Evolutionary conservation across 352 stramenopile species (phyloP).

Genomic region (Pythium angustatum): DNA sequence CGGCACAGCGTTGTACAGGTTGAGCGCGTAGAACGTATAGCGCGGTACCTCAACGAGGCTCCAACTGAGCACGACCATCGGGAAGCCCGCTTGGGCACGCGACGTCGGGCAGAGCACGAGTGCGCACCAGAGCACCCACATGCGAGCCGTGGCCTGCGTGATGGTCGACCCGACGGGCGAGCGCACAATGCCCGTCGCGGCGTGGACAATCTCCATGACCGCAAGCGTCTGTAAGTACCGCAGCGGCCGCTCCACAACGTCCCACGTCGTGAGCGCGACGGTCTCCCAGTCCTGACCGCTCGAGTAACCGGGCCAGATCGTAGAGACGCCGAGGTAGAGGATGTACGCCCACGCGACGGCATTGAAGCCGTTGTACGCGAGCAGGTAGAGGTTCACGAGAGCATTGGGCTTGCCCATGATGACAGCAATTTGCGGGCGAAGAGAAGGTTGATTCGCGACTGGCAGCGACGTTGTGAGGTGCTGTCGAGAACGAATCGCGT

Average conservation of each 20-base stretch:
- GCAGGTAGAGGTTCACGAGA: conserved; percentile 19
- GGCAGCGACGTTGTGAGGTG: background rate
- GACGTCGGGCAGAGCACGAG: conserved; percentile 89
- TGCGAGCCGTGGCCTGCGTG: conserved; percentile 89
- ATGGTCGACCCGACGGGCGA: conserved; percentile 93
- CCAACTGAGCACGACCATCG: conserved; percentile 88
- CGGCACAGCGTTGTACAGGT: conserved; percentile 91
- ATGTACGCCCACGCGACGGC: conserved; percentile 58
- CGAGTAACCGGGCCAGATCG: conserved; percentile 40
- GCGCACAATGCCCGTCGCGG: conserved; percentile 92
- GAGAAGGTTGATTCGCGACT: background rate
- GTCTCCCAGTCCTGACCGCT: conserved; percentile 47
- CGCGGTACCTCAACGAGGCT: conserved; percentile 91
- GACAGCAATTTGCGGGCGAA: background rate
- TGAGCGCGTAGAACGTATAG: conserved; percentile 97
- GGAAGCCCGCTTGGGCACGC: conserved; percentile 76
- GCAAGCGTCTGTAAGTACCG: conserved; percentile 92
- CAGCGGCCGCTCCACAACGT: conserved; percentile 53
- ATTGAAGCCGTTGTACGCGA: conserved; percentile 22
- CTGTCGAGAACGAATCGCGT: background rate
- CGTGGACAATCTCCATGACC: conserved; percentile 96
- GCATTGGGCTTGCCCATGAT: conserved; percentile 10
- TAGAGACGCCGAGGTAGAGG: conserved; percentile 53
- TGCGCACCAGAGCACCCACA: conserved; percentile 40
- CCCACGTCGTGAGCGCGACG: conserved; percentile 49